phyloP scores from a whole-genome alignment of 1,284 basidiomycete genomes.

The Xanthoconium separans region DNA sequence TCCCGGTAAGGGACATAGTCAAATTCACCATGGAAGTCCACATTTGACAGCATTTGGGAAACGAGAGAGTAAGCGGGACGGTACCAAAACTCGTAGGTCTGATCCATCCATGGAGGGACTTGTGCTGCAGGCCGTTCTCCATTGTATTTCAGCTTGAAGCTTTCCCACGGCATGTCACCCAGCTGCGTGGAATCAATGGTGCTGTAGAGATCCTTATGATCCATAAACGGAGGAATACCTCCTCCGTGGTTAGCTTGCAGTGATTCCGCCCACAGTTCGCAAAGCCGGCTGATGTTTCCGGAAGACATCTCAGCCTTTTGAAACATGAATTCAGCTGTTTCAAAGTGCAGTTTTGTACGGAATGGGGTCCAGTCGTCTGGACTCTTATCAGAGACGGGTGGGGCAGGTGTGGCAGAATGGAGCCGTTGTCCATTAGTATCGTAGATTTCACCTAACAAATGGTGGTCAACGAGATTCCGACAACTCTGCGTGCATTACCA shows the following conservation, averaged over 20 bases:
- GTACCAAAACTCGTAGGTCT: not conserved
- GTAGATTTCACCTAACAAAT: not conserved
- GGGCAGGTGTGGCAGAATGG: rapidly evolving
- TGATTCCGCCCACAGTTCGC: not conserved
- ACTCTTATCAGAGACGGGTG: not conserved
- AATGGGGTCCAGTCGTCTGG: not conserved
- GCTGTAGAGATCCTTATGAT: not conserved
- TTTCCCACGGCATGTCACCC: not conserved
- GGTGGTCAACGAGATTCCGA: not conserved
- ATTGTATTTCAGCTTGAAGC: not conserved
- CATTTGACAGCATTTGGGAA: not conserved
- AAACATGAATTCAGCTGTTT: not conserved
- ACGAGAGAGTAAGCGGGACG: not conserved
- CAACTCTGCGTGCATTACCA: not conserved
- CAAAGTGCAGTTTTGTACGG: not conserved
- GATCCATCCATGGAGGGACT: not conserved
- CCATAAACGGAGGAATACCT: not conserved
- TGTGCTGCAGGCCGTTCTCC: not conserved
- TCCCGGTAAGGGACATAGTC: not conserved
- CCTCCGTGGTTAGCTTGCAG: not conserved
- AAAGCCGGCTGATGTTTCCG: not conserved
- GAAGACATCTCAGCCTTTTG: not conserved
- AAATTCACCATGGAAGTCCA: not conserved
- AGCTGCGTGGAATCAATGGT: not conserved
- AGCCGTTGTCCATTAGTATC: not conserved